A percentile compares a stretch with the other conserved stretches of the same genome.
These are phyloP conservation scores for Stagonosporopsis tanaceti DNA, from an alignment of 2,329 filamentous ascomycete genomes.

Conservation along the genomic window DNA sequence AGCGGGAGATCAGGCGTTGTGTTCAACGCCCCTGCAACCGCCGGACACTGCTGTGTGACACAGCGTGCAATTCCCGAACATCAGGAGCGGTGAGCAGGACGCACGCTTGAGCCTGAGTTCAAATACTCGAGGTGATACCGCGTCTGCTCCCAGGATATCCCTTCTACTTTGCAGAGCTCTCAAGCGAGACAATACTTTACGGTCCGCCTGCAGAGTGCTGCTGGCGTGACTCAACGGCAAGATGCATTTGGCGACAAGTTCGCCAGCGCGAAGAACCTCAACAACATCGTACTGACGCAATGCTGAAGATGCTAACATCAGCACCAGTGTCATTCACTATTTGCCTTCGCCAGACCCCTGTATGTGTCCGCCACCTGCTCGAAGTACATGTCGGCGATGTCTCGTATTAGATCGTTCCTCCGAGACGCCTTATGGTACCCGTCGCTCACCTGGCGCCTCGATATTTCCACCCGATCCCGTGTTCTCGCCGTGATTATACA, in stretches of 20 bases:
- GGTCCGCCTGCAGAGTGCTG: constrained; percentile 1
- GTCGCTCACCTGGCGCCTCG: neutral
- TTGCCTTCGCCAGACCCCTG: neutral
- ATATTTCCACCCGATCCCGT: neutral
- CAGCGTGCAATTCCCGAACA: constrained; percentile 1
- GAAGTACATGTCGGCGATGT: constrained; percentile 13
- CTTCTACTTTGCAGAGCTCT: constrained; percentile 3
- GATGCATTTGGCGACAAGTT: constrained; percentile 17
- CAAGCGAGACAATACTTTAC: neutral
- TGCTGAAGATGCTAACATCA: neutral
- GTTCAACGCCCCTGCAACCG: constrained; percentile 3
- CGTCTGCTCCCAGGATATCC: constrained; percentile 5
- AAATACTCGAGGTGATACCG: constrained; percentile 13
- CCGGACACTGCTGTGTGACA: constrained; percentile 14
- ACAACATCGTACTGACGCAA: neutral
- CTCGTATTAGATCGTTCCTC: neutral
- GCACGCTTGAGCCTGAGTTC: constrained; percentile 12
- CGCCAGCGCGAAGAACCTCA: constrained; percentile 9
- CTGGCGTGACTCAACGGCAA: neutral
- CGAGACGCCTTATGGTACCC: neutral
- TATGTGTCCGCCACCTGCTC: neutral
- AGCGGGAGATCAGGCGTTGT: constrained; percentile 4
- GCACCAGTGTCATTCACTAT: neutral
- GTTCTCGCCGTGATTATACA: neutral
- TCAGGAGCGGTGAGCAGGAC: constrained; percentile 17